Evolutionary conservation across 2,329 filamentous ascomycete species (phyloP), one percentile per base, ranked within the genome.

Genomic region (Nemania sp.): DNA sequence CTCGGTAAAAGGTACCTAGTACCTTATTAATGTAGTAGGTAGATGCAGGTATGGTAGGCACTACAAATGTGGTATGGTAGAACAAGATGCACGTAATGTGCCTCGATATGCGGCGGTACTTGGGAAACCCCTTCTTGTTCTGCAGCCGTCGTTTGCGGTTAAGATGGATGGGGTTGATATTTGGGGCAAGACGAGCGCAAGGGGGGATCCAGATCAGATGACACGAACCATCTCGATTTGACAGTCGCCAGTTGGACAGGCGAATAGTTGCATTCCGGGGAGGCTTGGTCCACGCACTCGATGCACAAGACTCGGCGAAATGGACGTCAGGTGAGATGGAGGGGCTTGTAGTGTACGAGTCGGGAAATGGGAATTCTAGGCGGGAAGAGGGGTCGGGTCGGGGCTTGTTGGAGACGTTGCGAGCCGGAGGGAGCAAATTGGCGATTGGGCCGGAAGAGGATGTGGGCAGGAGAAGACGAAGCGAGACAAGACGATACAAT

Each of bases 81-180:
- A 7, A 29, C 25, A 29, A 21, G 48, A 48, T 45, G 34, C 29
- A 18, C 34, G 25, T 4, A 7, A 7, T 29, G 7, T 29, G 25
- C n/a, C n/a, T n/a, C n/a, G n/a, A n/a, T n/a, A n/a, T n/a, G n/a
- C n/a, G n/a, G n/a, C n/a, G n/a, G n/a, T 2, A 25, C 17, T 12
- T 6, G 39, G 34, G n/a, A n/a, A n/a, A n/a, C n/a, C 54, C 35
- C 53, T 29, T 25, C 13, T 45, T 45, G 11, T 32, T 32, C 57
- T 60, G 61, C 59, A 62, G 55, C 52, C 55, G 59, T 52, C 59
- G 59, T 62, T 37, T 64, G 62, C 55, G 59, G 62, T 50, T 52
- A 18, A 39, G 11, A 17, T n/a, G 3, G n/a, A n/a, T n/a, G n/a
- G n/a, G n/a, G n/a, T n/a, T n/a, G n/a, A n/a, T n/a, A n/a, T n/a